Evolutionary conservation across 352 stramenopile genomes (phyloP), one percentile per base, ranked within the genome.

Genomic region (Globisporangium nodosum): DNA sequence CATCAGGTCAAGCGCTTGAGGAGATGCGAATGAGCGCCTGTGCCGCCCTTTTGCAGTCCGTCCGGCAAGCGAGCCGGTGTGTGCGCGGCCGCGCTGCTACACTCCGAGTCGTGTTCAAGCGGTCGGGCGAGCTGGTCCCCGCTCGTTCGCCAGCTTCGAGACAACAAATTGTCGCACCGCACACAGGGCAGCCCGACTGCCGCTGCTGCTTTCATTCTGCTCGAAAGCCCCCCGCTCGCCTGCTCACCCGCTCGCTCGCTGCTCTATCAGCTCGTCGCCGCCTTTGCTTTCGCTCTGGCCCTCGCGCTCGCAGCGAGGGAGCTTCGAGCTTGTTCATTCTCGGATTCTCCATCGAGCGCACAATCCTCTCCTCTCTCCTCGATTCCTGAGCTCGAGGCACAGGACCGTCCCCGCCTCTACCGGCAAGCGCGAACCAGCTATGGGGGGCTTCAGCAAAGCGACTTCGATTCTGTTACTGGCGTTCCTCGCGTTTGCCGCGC

Each of bases 401-500:
- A 42, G 37, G 12, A 18, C 37, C n/a, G 6, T 18, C 18, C 43
- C 16, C n/a, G 1, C 42, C 27, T n/a, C 16, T 46, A 1, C 40
- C 16, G 13, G n/a, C 40, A 43, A 43, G 7, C 37, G n/a, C 40
- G 11, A 12, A 46, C 16, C 42, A 24, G 8, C 16, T 6, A 48
- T 48, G 42, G 18, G 5, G n/a, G 42, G 42, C 18, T 21, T 48
- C 42, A 5, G 42, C 16, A 48, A 18, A 48, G n/a, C 18, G 18
- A 48, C 55, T 6, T 55, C 55, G 24, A 18, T 61, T 8, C 57
- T 63, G 27, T 16, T 63, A 30, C 40, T 63, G 3, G 49, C 49
- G 49, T 37, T 63, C 40, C 49, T 63, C 30, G 49, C 57, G 12
- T 57, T 63, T 31, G 49, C 35, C 31, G 49, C 57, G 20, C 16